phyloP scores from a whole-genome alignment of 139 green algal genomes.

The Chlamydomonas sphaeroides region DNA sequence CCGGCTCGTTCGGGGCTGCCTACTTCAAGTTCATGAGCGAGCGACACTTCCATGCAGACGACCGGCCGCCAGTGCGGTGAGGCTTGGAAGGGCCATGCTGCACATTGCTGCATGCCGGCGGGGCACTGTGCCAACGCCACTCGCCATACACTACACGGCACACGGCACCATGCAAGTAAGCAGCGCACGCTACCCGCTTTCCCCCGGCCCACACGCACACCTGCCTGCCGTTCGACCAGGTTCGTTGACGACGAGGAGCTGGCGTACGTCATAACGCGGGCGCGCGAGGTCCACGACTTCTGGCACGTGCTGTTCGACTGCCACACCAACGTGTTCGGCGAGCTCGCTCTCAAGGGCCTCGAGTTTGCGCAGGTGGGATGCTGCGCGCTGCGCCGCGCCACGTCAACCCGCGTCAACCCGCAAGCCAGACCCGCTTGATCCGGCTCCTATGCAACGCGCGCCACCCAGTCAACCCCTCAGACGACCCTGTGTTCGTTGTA shows the following conservation, averaged over 20 bases:
- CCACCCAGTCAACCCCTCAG: too few species aligned
- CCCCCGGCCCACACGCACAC: background rate
- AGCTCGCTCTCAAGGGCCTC: slow-evolving; percentile 94
- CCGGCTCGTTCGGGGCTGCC: slow-evolving; percentile 83
- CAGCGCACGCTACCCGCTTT: too few species aligned
- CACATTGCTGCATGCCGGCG: too few species aligned
- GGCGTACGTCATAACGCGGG: slow-evolving; percentile 86
- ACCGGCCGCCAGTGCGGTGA: slow-evolving; percentile 85
- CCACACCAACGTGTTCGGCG: slow-evolving; percentile 93
- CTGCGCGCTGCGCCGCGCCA: too few species aligned
- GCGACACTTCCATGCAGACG: slow-evolving; percentile 83
- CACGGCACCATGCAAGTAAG: too few species aligned
- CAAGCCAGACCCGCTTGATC: too few species aligned
- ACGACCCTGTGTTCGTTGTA: too few species aligned
- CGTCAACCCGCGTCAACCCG: too few species aligned
- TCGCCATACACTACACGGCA: too few species aligned
- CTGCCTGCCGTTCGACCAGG: slow-evolving; percentile 25
- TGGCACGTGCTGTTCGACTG: slow-evolving; percentile 97
- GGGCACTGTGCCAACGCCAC: too few species aligned
- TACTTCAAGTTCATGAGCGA: slow-evolving; percentile 93
- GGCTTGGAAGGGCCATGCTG: too few species aligned
- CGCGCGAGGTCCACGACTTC: slow-evolving; percentile 93
- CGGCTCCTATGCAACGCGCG: too few species aligned
- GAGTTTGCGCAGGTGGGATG: slow-evolving; percentile 92
- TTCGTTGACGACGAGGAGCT: slow-evolving; percentile 96